A percentile compares a stretch with the other conserved stretches of the same genome.
phyloP scores from a whole-genome alignment of 1,284 basidiomycete species.

The Boletus coffeatus region DNA sequence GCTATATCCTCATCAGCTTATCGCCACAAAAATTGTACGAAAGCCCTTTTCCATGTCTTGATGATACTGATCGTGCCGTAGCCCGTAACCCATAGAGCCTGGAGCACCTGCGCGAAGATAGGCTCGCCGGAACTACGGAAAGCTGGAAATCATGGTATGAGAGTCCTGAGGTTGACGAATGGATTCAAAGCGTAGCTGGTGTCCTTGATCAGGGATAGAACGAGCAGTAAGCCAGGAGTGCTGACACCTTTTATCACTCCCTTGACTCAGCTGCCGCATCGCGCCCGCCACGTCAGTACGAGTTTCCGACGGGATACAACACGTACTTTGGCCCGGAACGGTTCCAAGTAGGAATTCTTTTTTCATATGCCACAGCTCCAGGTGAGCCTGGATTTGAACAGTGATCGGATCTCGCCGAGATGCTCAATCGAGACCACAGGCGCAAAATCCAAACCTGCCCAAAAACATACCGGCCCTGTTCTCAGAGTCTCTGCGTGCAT shows the following conservation, averaged over 20 bases:
- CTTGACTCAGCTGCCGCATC: conserved; percentile 34
- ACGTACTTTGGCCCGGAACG: conserved; percentile 82
- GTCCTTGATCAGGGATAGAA: conserved; percentile 87
- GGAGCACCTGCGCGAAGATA: conserved; percentile 66
- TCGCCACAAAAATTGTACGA: conserved; percentile 64
- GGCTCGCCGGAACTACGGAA: conserved; percentile 66
- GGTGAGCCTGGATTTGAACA: conserved; percentile 41
- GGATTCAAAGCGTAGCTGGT: conserved; percentile 86
- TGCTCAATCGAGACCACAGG: conserved; percentile 33
- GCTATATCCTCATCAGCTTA: conserved; percentile 81
- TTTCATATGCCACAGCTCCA: conserved; percentile 71
- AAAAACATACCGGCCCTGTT: conserved; percentile 80
- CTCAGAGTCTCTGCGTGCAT: conserved; percentile 73
- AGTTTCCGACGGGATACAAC: conserved; percentile 95
- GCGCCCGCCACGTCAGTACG: conserved; percentile 67
- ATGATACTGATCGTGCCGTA: conserved; percentile 25
- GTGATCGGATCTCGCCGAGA: neutral
- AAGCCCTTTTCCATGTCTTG: neutral
- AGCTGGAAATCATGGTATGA: conserved; percentile 85
- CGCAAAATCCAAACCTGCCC: conserved; percentile 62
- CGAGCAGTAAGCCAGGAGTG: conserved; percentile 55
- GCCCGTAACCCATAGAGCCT: conserved; percentile 49
- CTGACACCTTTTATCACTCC: neutral
- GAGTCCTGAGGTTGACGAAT: conserved; percentile 83
- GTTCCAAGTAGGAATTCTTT: conserved; percentile 71